These are phyloP conservation scores for Fistulifera pelliculosa DNA, from an alignment of 108 stramenopile species.

Conservation along the genomic window DNA sequence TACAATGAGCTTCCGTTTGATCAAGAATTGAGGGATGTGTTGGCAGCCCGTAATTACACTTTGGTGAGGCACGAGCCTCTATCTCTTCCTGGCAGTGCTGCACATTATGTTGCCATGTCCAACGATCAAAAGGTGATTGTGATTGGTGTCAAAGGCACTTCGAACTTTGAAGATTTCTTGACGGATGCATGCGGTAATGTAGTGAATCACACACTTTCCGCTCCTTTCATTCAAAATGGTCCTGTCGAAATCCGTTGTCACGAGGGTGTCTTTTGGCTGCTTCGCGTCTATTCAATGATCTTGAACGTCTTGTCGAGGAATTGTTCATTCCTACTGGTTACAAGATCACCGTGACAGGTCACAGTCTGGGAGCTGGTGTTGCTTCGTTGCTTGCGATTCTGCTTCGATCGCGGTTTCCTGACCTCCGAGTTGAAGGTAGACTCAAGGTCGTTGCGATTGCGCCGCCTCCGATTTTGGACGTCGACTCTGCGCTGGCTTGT, in stretches of 20 bases:
- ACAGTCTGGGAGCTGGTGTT: slow-evolving; percentile 41
- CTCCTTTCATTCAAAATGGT: slow-evolving; percentile 21
- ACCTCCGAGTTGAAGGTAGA: slow-evolving; percentile 8
- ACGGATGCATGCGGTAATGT: slow-evolving; percentile 37
- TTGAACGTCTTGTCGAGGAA: slow-evolving; percentile 33
- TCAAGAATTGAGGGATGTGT: slow-evolving; percentile 7
- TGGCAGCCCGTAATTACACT: slow-evolving; percentile 13
- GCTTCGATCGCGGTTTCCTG: slow-evolving; percentile 26
- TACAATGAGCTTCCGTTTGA: slow-evolving; percentile 25
- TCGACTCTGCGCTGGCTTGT: slow-evolving; percentile 21
- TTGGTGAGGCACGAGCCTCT: slow-evolving; percentile 21
- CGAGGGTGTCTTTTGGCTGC: slow-evolving; percentile 40
- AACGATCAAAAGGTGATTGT: slow-evolving; percentile 27
- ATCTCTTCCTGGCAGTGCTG: slow-evolving; percentile 23
- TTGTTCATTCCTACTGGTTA: slow-evolving; percentile 36
- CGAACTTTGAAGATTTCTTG: slow-evolving; percentile 39
- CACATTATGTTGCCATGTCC: slow-evolving; percentile 28
- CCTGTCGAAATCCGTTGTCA: slow-evolving; percentile 28
- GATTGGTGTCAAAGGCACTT: slow-evolving; percentile 52
- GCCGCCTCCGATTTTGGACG: slow-evolving; percentile 40
- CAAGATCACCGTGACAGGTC: slow-evolving; percentile 35
- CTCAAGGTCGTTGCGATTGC: slow-evolving; percentile 36
- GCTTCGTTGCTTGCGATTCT: slow-evolving; percentile 33
- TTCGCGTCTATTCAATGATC: slow-evolving; percentile 22
- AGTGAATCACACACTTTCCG: slow-evolving; percentile 14